Evolutionary conservation across 179 eudicot species (phyloP), one percentile per base, ranked within the genome.

Genomic region (Beta lomatogona): DNA sequence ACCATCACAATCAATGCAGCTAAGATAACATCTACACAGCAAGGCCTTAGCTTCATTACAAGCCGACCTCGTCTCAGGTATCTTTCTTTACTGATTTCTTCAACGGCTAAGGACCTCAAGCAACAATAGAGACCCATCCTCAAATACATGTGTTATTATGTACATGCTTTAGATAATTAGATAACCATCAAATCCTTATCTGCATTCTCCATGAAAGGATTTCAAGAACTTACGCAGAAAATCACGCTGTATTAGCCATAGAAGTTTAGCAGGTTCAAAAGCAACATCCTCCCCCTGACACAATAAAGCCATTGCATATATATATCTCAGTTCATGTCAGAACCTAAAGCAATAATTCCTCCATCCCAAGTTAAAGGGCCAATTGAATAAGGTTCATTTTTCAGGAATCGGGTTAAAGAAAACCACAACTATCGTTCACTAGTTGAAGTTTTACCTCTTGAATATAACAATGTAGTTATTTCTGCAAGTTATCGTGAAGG

Each of bases 181-280:
- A 57, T 14, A 70, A 60, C 44, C 13, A 21, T 55, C 1, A 68
- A 36, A 2, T 50, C 31, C 18, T 46, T 28, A 71, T 52, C 53
- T 77, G 28, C 3, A 53, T 14, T 0, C 4, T 10, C 6, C 0
- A 22, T 6, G 3, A 7, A 58, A 73, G 46, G 7, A 15, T 8
- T 48, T 63, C 6, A 6, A 54, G 60, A 86, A 86, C 98, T 90
- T 91, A 94, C 99, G 97, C 54, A 96, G 85, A 85, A 96, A 96
- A 85, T 96, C 99, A 77, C 99, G 97, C 78, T 96, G 99, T 87
- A 96, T 96, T 79, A 96, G 93, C 99, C 98, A 96, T 81, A 96
- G 76, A 78, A 96, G 93, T 86, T 94, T 96, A 72, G 98, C 97
- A 52, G 99, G 99, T 85, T 93, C 97, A 91, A 96, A 96, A 76